Evolutionary conservation across 805 yeast species (phyloP).

Genomic region (Metschnikowia baotianmanensis): DNA sequence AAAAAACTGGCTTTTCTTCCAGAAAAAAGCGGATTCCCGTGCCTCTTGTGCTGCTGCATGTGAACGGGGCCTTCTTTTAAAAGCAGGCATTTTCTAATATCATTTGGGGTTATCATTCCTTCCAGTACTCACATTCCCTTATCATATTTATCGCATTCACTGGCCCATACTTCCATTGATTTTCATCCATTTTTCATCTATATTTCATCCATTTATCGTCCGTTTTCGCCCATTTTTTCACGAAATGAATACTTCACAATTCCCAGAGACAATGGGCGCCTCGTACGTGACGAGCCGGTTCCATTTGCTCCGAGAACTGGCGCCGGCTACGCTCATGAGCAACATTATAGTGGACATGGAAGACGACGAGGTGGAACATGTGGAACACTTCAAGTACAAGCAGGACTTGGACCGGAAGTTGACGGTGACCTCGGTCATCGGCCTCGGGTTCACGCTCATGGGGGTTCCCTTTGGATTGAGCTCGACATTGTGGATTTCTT

Average conservation of each 20-base stretch:
- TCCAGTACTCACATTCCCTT: too few relatives aligned
- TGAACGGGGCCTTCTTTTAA: too few relatives aligned
- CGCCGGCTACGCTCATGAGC: constrained; percentile 18
- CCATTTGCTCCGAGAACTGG: constrained; percentile 17
- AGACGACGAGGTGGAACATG: constrained; percentile 51
- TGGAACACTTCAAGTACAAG: constrained; percentile 72
- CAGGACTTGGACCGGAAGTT: constrained; percentile 68
- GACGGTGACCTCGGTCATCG: constrained; percentile 68
- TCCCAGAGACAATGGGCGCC: constrained; percentile 10
- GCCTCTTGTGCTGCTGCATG: too few relatives aligned
- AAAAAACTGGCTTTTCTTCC: too few relatives aligned
- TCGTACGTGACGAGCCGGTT: constrained; percentile 14
- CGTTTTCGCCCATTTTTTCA: too few relatives aligned
- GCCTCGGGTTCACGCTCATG: constrained; percentile 77
- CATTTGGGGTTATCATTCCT: too few relatives aligned
- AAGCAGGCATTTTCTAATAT: too few relatives aligned
- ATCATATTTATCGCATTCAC: too few relatives aligned
- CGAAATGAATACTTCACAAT: constrained; percentile 2
- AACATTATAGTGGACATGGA: constrained; percentile 23
- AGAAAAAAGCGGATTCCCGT: too few relatives aligned
- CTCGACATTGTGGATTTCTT: constrained; percentile 66
- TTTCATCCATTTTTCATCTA: too few relatives aligned
- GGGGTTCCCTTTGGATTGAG: constrained; percentile 80
- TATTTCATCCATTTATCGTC: too few relatives aligned
- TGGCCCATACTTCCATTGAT: too few relatives aligned